These are phyloP conservation scores for Nakaseomyces bracarensis DNA, from an alignment of 1,139 yeast genomes.

Conservation along the genomic window DNA sequence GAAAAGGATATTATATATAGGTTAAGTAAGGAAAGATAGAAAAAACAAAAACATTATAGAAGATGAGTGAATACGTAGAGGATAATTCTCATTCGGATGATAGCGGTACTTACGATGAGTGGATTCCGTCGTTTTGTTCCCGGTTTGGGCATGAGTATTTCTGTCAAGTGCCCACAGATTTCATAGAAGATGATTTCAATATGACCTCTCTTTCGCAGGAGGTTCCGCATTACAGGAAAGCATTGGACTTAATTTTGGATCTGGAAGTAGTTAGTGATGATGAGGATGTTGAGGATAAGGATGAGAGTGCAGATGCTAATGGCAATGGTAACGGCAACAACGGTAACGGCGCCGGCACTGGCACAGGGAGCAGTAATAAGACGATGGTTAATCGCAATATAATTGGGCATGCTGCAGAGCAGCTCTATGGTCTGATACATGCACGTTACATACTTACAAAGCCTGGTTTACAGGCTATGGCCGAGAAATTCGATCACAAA, in stretches of 20 bases:
- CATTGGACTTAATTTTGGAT: conserved; percentile 82
- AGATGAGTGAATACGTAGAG: conserved; percentile 7
- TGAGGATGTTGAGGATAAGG: conserved; percentile 19
- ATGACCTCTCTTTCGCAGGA: conserved; percentile 78
- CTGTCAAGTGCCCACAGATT: conserved; percentile 86
- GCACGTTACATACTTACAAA: conserved; percentile 85
- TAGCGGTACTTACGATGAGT: conserved; percentile 45
- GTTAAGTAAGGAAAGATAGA: background rate
- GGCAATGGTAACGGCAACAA: conserved; percentile 8
- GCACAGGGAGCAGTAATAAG: conserved; percentile 16
- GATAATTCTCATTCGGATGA: conserved; percentile 18
- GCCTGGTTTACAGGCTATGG: conserved; percentile 89
- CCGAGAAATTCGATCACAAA: conserved; percentile 83
- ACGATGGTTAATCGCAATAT: conserved; percentile 43
- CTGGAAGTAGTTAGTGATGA: conserved; percentile 59
- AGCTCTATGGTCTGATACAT: conserved; percentile 86
- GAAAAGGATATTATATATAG: background rate
- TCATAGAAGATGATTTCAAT: conserved; percentile 93
- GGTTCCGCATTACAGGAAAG: conserved; percentile 88
- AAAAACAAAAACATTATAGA: background rate
- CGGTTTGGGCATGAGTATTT: conserved; percentile 88
- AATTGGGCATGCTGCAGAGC: conserved; percentile 83
- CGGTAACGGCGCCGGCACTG: conserved; percentile 13
- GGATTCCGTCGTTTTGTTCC: conserved; percentile 87
- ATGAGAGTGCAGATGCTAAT: conserved; percentile 6